Conservation (phyloP, 2,329 filamentous ascomycete genomes). For the Chalara sp. region DNA sequence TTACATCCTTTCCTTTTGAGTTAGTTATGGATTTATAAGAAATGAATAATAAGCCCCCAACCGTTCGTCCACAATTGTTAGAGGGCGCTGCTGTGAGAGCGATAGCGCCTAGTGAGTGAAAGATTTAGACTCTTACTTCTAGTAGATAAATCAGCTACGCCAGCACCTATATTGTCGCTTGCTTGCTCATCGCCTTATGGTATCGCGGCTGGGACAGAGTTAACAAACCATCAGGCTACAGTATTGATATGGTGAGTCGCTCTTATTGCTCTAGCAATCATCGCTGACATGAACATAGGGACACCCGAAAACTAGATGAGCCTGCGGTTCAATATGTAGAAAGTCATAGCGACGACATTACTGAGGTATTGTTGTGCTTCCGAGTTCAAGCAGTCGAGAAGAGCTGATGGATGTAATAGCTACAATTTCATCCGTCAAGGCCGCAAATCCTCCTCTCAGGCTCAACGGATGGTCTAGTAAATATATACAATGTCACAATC, state of each 20-base stretch:
- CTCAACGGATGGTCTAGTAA: conserved; percentile 74
- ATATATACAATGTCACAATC: conserved; percentile 65
- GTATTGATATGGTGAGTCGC: conserved; percentile 50
- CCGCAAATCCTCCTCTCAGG: conserved; percentile 63
- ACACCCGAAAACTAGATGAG: conserved; percentile 43
- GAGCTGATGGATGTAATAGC: conserved; percentile 29
- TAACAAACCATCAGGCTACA: conserved; percentile 55
- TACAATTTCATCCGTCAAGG: conserved; percentile 54
- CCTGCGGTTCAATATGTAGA: conserved; percentile 52
- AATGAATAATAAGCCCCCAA: neutral
- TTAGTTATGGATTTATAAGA: neutral
- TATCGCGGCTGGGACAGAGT: conserved; percentile 67
- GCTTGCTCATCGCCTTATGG: conserved; percentile 51
- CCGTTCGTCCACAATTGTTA: too few species aligned
- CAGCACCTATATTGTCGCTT: conserved; percentile 54
- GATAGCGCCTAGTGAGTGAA: too few species aligned
- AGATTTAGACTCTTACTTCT: too few species aligned
- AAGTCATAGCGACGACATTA: conserved; percentile 62
- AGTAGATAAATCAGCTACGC: neutral
- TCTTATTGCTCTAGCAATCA: neutral
- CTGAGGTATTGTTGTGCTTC: conserved; percentile 36
- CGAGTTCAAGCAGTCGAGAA: neutral
- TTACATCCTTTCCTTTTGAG: neutral
- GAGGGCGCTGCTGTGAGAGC: too few species aligned
- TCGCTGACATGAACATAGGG: conserved; percentile 35